Percentiles rank a stretch among this genome's conserved stretches.
phyloP scores from a whole-genome alignment of 1,284 basidiomycete genomes.

The Porogramme epimiltina region DNA sequence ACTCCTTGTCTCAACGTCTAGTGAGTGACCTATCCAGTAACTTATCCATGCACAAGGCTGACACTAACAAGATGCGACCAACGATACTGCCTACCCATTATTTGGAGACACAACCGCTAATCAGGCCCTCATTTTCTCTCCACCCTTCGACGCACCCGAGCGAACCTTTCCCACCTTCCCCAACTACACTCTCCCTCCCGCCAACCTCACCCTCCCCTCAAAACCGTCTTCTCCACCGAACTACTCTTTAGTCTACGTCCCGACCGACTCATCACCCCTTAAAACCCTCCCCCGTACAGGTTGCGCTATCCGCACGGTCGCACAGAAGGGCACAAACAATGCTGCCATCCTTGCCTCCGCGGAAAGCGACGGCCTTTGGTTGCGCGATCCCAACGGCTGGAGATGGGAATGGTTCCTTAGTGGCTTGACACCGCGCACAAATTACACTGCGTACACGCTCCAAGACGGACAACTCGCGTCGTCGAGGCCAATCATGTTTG shows the following conservation, averaged over 20 bases:
- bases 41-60: no score
- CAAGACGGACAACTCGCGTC: constrained; percentile 50
- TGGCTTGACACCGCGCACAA: constrained; percentile 60
- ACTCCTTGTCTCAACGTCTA: constrained; percentile 54
- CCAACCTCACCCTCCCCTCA: constrained; percentile 51
- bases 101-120: constrained; percentile 80
- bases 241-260: constrained; percentile 56
- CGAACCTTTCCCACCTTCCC: constrained; percentile 60
- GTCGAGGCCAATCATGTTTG: constrained; percentile 63
- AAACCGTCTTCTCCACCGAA: constrained; percentile 43
- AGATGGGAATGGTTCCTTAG: constrained; percentile 66
- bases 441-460: constrained; percentile 71
- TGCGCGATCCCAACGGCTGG: constrained; percentile 60
- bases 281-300: constrained; percentile 56
- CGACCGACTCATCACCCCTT: constrained; percentile 41
- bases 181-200: constrained; percentile 76
- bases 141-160: constrained; percentile 38
- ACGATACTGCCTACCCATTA: constrained; percentile 49
- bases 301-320: constrained; percentile 49
- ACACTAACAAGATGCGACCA: constrained; percentile 3
- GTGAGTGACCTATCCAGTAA: no score
- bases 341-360: constrained; percentile 10
- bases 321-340: constrained; percentile 17
- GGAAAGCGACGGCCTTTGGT: constrained; percentile 49
- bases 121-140: constrained; percentile 78